Conservation (phyloP, 2,329 filamentous ascomycete genomes). For the Gremmenia infestans region DNA sequence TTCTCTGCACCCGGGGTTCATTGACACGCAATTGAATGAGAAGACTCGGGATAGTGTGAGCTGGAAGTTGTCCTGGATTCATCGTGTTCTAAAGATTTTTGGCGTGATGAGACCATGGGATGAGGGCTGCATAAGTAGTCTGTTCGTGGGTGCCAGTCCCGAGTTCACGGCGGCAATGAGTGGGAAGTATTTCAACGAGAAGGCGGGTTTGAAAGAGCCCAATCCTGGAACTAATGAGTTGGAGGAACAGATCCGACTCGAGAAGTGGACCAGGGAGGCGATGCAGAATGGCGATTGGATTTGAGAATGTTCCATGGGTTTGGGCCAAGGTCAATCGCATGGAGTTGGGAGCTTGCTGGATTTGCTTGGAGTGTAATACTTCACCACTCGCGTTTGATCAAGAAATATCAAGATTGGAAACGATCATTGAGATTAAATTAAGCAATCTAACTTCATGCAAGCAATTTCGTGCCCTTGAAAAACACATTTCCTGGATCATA, state of each 20-base stretch:
- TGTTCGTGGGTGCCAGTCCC: conserved; percentile 15
- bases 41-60: conserved; percentile 5
- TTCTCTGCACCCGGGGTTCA: conserved; percentile 15
- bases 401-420: too few relatives aligned
- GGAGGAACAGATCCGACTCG: conserved; percentile 6
- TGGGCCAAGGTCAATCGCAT: background rate
- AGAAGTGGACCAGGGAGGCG: conserved; percentile 13
- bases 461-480: conserved; percentile 24
- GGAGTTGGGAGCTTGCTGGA: background rate
- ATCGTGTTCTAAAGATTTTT: conserved; percentile 4
- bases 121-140: conserved; percentile 11
- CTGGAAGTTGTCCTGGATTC: conserved; percentile 12
- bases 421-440: background rate
- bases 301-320: background rate
- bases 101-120: conserved; percentile 10
- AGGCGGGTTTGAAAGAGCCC: conserved; percentile 3
- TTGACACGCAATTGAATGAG: conserved; percentile 14
- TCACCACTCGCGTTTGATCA: too few relatives aligned
- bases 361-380: too few relatives aligned
- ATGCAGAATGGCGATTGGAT: conserved; percentile 14
- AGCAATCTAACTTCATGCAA: background rate
- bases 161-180: conserved; percentile 12
- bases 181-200: conserved; percentile 15
- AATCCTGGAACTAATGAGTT: conserved; percentile 7
- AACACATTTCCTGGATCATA: conserved; percentile 45